A percentile compares a stretch with the other conserved stretches of the same genome.
Conservation (phyloP, 495 filamentous ascomycete species). For the Amphirosellinia nigrospora region DNA sequence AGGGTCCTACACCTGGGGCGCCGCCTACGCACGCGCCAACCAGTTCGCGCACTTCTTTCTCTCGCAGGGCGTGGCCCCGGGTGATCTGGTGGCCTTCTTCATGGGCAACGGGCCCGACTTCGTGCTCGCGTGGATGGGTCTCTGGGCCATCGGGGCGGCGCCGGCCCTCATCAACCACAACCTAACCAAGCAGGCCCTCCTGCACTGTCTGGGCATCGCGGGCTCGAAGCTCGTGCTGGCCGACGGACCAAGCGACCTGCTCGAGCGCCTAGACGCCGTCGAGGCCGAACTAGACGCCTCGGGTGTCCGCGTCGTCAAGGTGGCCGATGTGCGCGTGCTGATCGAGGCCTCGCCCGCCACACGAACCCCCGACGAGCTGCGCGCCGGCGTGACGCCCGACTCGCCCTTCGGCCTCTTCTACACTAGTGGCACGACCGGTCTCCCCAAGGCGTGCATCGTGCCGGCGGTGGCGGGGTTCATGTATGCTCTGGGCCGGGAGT, state of each 20-base stretch:
- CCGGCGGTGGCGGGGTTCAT: constrained; percentile 49
- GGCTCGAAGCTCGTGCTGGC: constrained; percentile 66
- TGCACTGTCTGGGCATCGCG: constrained; percentile 72
- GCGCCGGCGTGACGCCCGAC: constrained; percentile 51
- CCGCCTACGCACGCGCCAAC: constrained; percentile 60
- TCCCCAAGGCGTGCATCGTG: constrained; percentile 67
- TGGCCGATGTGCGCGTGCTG: constrained; percentile 54
- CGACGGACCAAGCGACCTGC: constrained; percentile 64
- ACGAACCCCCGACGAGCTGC: constrained; percentile 56
- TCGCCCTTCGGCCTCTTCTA: constrained; percentile 70
- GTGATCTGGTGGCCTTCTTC: constrained; percentile 73
- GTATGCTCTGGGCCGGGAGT: constrained; percentile 36
- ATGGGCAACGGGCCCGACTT: constrained; percentile 74
- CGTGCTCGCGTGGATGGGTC: constrained; percentile 65
- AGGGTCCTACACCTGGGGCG: constrained; percentile 66
- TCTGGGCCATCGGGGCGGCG: constrained; percentile 68
- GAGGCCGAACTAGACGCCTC: constrained; percentile 53
- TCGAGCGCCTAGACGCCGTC: constrained; percentile 61
- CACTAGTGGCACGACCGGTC: constrained; percentile 72
- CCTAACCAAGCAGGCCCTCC: constrained; percentile 65
- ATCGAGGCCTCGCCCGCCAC: constrained; percentile 56
- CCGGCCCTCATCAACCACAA: constrained; percentile 81
- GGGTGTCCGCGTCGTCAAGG: constrained; percentile 58
- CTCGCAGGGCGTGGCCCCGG: constrained; percentile 60
- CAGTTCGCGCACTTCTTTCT: constrained; percentile 73